These are phyloP conservation scores for Phoenix roebelenii DNA, from an alignment of 176 grass and related monocot genomes.

Conservation along the genomic window DNA sequence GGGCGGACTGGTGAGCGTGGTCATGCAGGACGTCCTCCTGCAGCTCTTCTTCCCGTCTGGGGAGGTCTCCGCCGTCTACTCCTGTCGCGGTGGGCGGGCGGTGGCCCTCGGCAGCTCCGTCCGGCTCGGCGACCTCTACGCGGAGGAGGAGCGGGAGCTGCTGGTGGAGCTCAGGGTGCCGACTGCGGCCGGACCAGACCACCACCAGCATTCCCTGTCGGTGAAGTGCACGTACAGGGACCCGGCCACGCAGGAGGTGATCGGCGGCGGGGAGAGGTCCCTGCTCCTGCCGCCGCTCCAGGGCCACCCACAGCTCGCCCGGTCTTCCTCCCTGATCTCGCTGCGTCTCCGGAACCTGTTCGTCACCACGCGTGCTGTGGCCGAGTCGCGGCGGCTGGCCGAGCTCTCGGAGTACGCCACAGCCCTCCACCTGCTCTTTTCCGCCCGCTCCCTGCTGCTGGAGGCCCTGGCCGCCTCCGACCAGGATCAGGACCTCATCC, in stretches of 20 bases:
- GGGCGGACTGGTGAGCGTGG: conserved; percentile 74
- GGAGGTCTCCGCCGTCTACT: conserved; percentile 75
- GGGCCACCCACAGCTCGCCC: neutral
- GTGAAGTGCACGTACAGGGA: conserved; percentile 56
- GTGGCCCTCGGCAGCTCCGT: conserved; percentile 6
- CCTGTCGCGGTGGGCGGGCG: conserved; percentile 36
- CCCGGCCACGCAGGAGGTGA: conserved; percentile 34
- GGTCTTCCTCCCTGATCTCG: conserved; percentile 1
- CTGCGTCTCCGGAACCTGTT: conserved; percentile 68
- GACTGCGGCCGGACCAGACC: neutral
- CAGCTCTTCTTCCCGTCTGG: conserved; percentile 52
- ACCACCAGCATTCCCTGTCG: conserved; percentile 31
- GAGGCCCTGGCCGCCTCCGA: conserved; percentile 17
- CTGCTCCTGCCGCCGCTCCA: conserved; percentile 40
- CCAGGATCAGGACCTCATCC: conserved; percentile 44
- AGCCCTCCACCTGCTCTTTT: conserved; percentile 61
- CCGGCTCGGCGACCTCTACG: conserved; percentile 67
- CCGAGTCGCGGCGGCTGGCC: conserved; percentile 60
- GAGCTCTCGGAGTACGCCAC: conserved; percentile 65
- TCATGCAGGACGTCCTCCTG: conserved; percentile 77
- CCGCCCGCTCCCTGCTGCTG: conserved; percentile 56
- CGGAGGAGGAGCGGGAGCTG: conserved; percentile 85
- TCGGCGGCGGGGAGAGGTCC: conserved; percentile 36
- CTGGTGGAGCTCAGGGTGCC: conserved; percentile 75
- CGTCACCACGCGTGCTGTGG: conserved; percentile 64